Evolutionary conservation across 75 land plant genomes (phyloP).

Genomic region (Pinus tabuliformis): DNA sequence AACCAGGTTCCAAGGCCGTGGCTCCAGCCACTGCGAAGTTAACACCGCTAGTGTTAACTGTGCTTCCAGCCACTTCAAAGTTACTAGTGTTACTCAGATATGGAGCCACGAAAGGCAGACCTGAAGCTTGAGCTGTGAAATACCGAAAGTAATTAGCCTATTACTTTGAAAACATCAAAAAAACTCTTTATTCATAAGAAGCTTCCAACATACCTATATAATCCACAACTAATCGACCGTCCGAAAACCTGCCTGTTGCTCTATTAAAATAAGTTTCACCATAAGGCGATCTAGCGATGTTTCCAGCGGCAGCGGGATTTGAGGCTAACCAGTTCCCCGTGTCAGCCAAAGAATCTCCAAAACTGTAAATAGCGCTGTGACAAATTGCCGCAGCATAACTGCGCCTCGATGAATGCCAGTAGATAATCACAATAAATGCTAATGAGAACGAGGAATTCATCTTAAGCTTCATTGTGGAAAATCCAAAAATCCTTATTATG

Average conservation of each 20-base stretch:
- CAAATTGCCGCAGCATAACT: not conserved
- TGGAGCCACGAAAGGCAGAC: not conserved
- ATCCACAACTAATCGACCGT: slow-evolving; percentile 45
- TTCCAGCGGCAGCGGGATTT: not conserved
- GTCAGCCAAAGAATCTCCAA: slow-evolving; percentile 10
- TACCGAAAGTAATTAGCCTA: not conserved
- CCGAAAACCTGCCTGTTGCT: slow-evolving; percentile 41
- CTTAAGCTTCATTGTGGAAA: too few species aligned
- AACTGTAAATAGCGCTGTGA: slow-evolving; percentile 5
- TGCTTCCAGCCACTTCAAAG: not conserved
- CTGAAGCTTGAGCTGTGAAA: not conserved
- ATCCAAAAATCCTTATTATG: too few species aligned
- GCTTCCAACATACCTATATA: slow-evolving; percentile 21
- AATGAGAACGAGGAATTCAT: too few species aligned
- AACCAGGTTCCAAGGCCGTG: not conserved
- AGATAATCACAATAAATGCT: too few species aligned
- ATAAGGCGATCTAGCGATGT: slow-evolving; percentile 15
- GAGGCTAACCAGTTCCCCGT: slow-evolving; percentile 2
- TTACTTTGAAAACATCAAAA: too few species aligned
- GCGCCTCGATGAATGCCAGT: too few species aligned
- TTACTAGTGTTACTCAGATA: not conserved
- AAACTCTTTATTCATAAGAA: too few species aligned
- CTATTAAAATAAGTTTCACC: slow-evolving; percentile 34
- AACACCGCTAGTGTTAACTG: not conserved
- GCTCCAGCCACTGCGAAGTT: slow-evolving; percentile 5